Conservation (phyloP, 257 asterid genomes). For the Nicotiana tomentosiformis region DNA sequence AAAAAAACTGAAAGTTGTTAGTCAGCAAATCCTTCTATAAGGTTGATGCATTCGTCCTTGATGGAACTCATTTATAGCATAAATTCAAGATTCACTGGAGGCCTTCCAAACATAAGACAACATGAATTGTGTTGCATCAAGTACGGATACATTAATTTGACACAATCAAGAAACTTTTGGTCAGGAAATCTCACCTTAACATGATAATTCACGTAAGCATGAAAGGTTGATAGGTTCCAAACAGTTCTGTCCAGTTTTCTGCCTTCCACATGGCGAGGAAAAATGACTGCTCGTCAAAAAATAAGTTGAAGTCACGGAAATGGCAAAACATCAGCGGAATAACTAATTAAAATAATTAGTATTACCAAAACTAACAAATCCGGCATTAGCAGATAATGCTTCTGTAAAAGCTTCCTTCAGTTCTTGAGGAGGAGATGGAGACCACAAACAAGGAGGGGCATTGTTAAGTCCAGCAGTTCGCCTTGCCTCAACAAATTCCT, state of each 20-base stretch:
- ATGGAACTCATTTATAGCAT: neutral
- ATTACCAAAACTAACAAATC: conserved; percentile 92
- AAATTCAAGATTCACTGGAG: neutral
- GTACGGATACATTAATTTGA: neutral
- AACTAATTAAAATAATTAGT: conserved; percentile 11
- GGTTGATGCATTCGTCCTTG: neutral
- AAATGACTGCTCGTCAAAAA: conserved; percentile 49
- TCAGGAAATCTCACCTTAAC: conserved; percentile 62
- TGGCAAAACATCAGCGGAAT: conserved; percentile 6
- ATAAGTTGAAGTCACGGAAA: conserved; percentile 11
- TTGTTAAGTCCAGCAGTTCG: conserved; percentile 73
- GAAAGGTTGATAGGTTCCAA: conserved; percentile 92
- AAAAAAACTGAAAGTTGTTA: neutral
- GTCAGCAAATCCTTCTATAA: conserved; percentile 1
- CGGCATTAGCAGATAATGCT: conserved; percentile 79
- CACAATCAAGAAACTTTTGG: neutral
- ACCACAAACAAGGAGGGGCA: conserved; percentile 96
- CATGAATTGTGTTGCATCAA: neutral
- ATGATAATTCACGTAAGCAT: conserved; percentile 93
- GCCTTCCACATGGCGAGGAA: conserved; percentile 91
- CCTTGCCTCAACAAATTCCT: conserved; percentile 98
- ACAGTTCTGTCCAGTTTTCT: conserved; percentile 91
- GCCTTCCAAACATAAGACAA: neutral
- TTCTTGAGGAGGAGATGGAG: conserved; percentile 81
- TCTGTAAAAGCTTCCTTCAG: conserved; percentile 59